These are phyloP conservation scores for Knoxia roxburghii DNA, from an alignment of 257 asterid species.

Conservation along the genomic window DNA sequence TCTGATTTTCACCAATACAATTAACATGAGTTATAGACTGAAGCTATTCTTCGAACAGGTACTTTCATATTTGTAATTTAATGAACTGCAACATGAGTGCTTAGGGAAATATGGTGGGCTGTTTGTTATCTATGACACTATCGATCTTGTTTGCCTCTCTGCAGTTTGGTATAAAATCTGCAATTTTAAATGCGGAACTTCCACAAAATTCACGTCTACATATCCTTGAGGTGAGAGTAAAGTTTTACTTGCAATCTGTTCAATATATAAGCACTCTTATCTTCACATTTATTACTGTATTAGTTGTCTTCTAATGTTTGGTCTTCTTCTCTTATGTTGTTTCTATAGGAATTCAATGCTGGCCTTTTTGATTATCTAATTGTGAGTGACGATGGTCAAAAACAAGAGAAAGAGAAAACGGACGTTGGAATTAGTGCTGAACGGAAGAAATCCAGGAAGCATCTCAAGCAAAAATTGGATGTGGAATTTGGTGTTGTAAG, in stretches of 20 bases:
- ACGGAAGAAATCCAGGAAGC: constrained; percentile 49
- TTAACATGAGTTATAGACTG: constrained; percentile 83
- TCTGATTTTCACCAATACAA: constrained; percentile 77
- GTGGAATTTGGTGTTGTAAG: constrained; percentile 95
- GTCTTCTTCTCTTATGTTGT: constrained; percentile 12
- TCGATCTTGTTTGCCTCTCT: constrained; percentile 21
- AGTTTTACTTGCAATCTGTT: constrained; percentile 9
- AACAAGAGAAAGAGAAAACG: constrained; percentile 39
- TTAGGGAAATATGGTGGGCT: not conserved
- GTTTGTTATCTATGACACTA: constrained; percentile 1
- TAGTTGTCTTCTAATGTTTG: constrained; percentile 1
- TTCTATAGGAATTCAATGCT: constrained; percentile 80
- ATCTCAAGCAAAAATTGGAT: constrained; percentile 60
- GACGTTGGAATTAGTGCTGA: constrained; percentile 36
- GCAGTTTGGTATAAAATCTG: constrained; percentile 93
- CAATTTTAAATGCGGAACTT: constrained; percentile 89
- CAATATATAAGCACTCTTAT: constrained; percentile 4
- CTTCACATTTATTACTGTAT: not conserved
- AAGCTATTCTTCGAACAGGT: constrained; percentile 96
- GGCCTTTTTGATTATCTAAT: constrained; percentile 91
- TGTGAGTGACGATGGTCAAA: constrained; percentile 65
- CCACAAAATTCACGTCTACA: constrained; percentile 97
- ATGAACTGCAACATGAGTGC: not conserved
- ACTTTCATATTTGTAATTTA: constrained; percentile 1
- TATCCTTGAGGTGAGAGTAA: constrained; percentile 71